Evolutionary conservation across 1,139 yeast species (phyloP).

Genomic region (Debaryomyces nepalensis): DNA sequence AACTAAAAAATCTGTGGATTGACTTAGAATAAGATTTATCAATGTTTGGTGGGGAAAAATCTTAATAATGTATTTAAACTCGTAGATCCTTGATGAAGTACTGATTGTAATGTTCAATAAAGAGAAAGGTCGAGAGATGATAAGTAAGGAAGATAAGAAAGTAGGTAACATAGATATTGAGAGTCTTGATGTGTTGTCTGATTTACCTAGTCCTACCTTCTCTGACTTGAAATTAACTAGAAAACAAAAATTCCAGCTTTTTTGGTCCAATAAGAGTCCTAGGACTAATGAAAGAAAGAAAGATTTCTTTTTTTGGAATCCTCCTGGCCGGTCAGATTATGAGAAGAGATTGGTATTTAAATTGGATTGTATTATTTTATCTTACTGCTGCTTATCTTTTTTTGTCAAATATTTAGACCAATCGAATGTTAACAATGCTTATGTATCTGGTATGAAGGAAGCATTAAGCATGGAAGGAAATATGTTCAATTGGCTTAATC

Average conservation of each 20-base stretch:
- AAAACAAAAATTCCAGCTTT: background rate
- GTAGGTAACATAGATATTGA: slow-evolving; percentile 1
- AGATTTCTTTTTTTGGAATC: slow-evolving; percentile 12
- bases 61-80: too few relatives aligned
- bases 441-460: slow-evolving; percentile 43
- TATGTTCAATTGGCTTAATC: slow-evolving; percentile 32
- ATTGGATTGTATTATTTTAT: slow-evolving; percentile 40
- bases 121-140: too few relatives aligned
- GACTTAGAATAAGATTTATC: too few relatives aligned
- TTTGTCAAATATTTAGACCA: slow-evolving; percentile 52
- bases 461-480: slow-evolving; percentile 32
- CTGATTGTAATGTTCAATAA: too few relatives aligned
- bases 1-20: too few relatives aligned
- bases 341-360: slow-evolving; percentile 24
- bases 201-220: background rate
- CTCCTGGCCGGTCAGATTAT: slow-evolving; percentile 3
- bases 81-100: too few relatives aligned
- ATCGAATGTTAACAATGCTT: slow-evolving; percentile 39
- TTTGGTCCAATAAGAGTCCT: slow-evolving; percentile 7
- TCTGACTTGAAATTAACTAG: slow-evolving; percentile 1
- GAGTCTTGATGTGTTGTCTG: background rate
- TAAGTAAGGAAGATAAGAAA: background rate
- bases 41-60: too few relatives aligned
- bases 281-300: background rate
- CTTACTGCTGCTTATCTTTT: slow-evolving; percentile 39